Base-by-base conservation (phyloP, 805 yeast species). In the Torulaspora maleeae region DNA sequence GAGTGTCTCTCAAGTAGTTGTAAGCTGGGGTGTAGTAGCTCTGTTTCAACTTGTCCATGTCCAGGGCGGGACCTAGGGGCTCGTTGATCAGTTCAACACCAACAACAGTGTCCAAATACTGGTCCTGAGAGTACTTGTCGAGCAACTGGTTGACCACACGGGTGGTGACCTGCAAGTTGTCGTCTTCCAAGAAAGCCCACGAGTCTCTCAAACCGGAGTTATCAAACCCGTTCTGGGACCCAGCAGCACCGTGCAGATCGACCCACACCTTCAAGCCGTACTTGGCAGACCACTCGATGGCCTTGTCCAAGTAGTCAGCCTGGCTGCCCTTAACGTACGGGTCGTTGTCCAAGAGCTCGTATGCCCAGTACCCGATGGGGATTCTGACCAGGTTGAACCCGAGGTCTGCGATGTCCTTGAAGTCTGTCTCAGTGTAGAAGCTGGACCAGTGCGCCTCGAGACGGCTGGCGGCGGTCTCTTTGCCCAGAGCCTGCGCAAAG, bases 331-430 rank as follows among this genome's bases (percentile, higher is more conserved):
- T 79, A 27, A 88, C 93, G 58, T 87, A 90, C 2, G 97, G 96
- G 63, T 90, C 97, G 43, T 71, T 71, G 16, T 72, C 76, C 36
- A 78, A 69, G 6, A 66, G 59, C 38, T 73, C 60, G 64, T 86
- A 87, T 8, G 96, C 96, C 98, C 98, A 91, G 70, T 90, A 90
- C 9, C 96, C 96, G 44, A 90, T 78, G 36, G 98, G 97, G 48
- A 90, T 83, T 59, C 97, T 79, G 16, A 88, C 96, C 53, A 83
- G 72, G 67, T 90, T 91, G 52, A 90, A 72, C 1, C 96, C 96
- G 44, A 71, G 72, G 10, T 55, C 58, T 4, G 74, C 73, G 43
- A 90, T 86, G 43, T 71, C 60, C 40, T 66, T 53, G 56, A 91
- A 82, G 64, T 90, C 96, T 17, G 64, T 58, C 64, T 85, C 95